These are phyloP conservation scores for Pseudozyma pruni DNA, from an alignment of 1,284 basidiomycete genomes.

Conservation along the genomic window DNA sequence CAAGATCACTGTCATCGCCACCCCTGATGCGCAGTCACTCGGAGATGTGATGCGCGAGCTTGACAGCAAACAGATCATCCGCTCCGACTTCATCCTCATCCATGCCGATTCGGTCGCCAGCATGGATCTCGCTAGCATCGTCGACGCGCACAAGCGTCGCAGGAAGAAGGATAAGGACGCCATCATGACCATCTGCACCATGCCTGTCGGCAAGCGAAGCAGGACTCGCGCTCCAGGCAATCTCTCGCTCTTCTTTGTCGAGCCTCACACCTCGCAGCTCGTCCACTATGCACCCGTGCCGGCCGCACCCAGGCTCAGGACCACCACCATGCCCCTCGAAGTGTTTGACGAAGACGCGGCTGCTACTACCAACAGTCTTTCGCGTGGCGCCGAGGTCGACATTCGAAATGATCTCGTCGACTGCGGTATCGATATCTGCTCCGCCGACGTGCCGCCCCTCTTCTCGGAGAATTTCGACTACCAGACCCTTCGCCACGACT, in stretches of 20 bases:
- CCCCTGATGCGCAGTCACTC: constrained; percentile 86
- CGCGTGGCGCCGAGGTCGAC: constrained; percentile 74
- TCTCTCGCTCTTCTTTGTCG: constrained; percentile 56
- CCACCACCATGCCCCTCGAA: constrained; percentile 63
- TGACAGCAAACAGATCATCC: constrained; percentile 86
- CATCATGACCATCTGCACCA: constrained; percentile 80
- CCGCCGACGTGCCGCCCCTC: constrained; percentile 89
- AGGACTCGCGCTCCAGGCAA: constrained; percentile 51
- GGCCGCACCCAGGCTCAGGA: constrained; percentile 54
- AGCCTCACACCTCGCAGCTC: constrained; percentile 63
- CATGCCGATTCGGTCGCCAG: constrained; percentile 94
- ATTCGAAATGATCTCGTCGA: constrained; percentile 87
- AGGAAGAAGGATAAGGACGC: constrained; percentile 87
- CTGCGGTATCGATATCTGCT: constrained; percentile 74
- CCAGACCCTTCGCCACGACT: constrained; percentile 87
- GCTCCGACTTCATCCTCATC: constrained; percentile 81
- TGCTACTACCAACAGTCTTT: constrained; percentile 33
- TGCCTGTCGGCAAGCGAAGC: constrained; percentile 34
- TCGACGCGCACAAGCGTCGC: constrained; percentile 87
- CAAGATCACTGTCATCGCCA: constrained; percentile 80
- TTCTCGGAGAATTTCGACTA: constrained; percentile 99
- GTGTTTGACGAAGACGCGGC: constrained; percentile 51
- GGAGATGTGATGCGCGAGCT: constrained; percentile 97
- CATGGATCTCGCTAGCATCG: constrained; percentile 87
- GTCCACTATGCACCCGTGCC: constrained; percentile 67